phyloP scores from a whole-genome alignment of 805 yeast species.

The Kodamaea kakaduensis region DNA sequence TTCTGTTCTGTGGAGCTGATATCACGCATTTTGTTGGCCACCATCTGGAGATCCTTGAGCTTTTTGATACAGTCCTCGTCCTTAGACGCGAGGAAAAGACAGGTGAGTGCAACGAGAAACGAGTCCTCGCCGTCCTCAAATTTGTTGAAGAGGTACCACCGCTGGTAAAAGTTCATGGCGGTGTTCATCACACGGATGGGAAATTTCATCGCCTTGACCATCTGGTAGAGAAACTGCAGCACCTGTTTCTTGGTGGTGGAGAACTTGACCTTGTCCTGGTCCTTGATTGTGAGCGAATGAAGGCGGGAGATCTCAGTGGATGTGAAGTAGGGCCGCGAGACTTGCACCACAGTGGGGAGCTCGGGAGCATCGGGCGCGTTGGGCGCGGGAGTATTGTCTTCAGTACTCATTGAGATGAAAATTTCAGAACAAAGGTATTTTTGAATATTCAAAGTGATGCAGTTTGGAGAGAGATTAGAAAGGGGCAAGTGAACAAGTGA shows the following conservation, averaged over 20 bases:
- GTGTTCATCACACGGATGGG: constrained; percentile 70
- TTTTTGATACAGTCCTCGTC: constrained; percentile 83
- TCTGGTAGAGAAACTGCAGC: constrained; percentile 49
- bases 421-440: no score
- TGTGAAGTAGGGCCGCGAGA: constrained; percentile 61
- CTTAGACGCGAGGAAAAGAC: constrained; percentile 68
- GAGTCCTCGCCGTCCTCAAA: constrained; percentile 43
- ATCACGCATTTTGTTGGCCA: constrained; percentile 41
- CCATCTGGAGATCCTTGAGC: constrained; percentile 55
- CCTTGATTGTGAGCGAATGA: constrained; percentile 50
- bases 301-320: constrained; percentile 48
- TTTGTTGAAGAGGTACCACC: constrained; percentile 61
- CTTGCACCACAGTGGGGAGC: constrained; percentile 25
- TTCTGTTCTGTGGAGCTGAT: constrained; percentile 13
- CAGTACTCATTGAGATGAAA: no score
- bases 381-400: no score
- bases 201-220: constrained; percentile 52
- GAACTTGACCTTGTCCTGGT: constrained; percentile 40
- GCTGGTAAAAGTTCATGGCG: constrained; percentile 68
- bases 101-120: constrained; percentile 62
- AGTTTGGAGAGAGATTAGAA: no score
- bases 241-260: constrained; percentile 52
- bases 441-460: no score
- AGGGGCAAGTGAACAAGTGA: no score
- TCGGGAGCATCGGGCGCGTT: constrained; percentile 8